phyloP scores from a whole-genome alignment of 495 filamentous ascomycete genomes.

The Melanomma pulvis-pyrius region DNA sequence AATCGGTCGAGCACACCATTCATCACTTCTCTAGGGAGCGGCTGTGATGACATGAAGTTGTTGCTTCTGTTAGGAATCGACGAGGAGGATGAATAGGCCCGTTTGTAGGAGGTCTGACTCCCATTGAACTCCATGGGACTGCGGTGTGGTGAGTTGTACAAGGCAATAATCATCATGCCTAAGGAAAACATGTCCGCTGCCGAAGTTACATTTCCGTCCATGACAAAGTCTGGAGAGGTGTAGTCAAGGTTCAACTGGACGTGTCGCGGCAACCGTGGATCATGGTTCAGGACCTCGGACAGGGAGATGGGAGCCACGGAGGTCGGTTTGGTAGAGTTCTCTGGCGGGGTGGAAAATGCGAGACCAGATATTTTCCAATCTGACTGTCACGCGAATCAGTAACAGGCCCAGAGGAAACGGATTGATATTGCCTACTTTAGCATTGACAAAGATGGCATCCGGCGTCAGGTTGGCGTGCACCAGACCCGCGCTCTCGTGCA shows the following conservation, averaged over 20 bases:
- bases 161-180: slow-evolving; percentile 80
- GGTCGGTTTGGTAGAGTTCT: slow-evolving; percentile 66
- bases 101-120: slow-evolving; percentile 78
- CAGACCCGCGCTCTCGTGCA: slow-evolving; percentile 92
- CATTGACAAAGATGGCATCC: slow-evolving; percentile 92
- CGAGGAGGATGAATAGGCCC: slow-evolving; percentile 73
- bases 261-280: slow-evolving; percentile 77
- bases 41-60: slow-evolving; percentile 76
- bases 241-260: slow-evolving; percentile 93
- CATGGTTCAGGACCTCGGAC: slow-evolving; percentile 79
- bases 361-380: slow-evolving; percentile 98
- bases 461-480: slow-evolving; percentile 95
- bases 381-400: slow-evolving; percentile 57
- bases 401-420: slow-evolving; percentile 23
- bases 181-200: slow-evolving; percentile 91
- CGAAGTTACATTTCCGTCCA: slow-evolving; percentile 80
- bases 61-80: slow-evolving; percentile 76
- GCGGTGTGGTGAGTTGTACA: slow-evolving; percentile 89
- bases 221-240: slow-evolving; percentile 87
- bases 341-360: slow-evolving; percentile 79
- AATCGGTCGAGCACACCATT: slow-evolving; percentile 75
- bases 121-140: slow-evolving; percentile 82
- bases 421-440: slow-evolving; percentile 63
- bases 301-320: slow-evolving; percentile 75
- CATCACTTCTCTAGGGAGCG: slow-evolving; percentile 77